Evolutionary conservation across 768 basidiomycete species (phyloP), one percentile per base, ranked within the genome.

Genomic region (Boletus vermiculosoides): DNA sequence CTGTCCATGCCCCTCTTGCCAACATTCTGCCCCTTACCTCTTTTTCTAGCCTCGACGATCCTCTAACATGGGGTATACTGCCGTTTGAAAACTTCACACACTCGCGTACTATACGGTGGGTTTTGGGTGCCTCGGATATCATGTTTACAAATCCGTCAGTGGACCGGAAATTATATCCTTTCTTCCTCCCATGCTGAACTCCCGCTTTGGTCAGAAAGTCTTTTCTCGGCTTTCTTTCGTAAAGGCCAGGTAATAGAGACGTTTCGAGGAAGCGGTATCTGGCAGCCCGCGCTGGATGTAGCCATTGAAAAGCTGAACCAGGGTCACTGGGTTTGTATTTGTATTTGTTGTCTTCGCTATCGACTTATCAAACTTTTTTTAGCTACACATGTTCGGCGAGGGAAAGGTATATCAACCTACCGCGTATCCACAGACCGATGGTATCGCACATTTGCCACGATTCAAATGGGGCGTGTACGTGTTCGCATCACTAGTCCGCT

Each of bases 391-490:
- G 34, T 98, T 92, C 62, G 82, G 90, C 5, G 95, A 97, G 73
- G 93, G 94, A 23, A 90, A 88, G 64, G 83, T 97, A 46, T 88
- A 89, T 66, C 95, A 93, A 66, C 82, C 86, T 20, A 57, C 75
- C n/a, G 71, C 70, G 12, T 85, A 87, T 66, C 67, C 70, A 39
- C 68, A 66, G 49, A 66, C 64, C 37, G 64, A 76, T 55, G 83
- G 84, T 12, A 59, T 75, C 7, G 76, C 78, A 18, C 71, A 70
- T 62, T 72, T 97, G 50, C 79, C 85, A 8, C 78, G 91, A 46
- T 96, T 97, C 73, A 97, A 95, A 77, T 98, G 95, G 95, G 95
- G 95, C 56, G 77, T 95, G 94, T 95, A 68, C 72, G 94, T 86
- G 41, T 40, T 57, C 31, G 15, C 48, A 37, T 56, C 51, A 23